These are phyloP conservation scores for Chionographis japonica DNA, from an alignment of 106 monocot species.

Conservation along the genomic window DNA sequence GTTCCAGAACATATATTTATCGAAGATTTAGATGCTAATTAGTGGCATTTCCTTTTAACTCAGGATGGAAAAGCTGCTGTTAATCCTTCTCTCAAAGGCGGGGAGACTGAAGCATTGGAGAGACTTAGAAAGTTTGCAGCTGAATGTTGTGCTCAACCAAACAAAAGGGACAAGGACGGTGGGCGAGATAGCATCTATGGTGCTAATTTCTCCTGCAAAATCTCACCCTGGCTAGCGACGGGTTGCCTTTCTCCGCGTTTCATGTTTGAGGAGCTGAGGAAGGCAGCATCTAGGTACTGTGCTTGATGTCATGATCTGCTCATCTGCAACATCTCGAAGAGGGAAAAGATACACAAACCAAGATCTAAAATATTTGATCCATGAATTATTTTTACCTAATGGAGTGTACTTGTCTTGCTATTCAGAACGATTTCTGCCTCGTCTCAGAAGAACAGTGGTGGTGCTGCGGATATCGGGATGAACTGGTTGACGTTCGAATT, in stretches of 20 bases:
- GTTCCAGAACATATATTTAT: no score
- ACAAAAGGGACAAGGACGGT: conserved; percentile 34
- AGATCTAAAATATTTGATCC: no score
- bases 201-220: conserved; percentile 99
- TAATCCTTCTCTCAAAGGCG: conserved; percentile 69
- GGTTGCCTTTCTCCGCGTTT: conserved; percentile 98
- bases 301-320: no score
- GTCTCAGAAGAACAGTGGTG: conserved; percentile 29
- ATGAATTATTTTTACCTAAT: background rate
- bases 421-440: conserved; percentile 44
- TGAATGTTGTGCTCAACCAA: conserved; percentile 67
- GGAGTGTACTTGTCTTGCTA: background rate
- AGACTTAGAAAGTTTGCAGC: conserved; percentile 79
- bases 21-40: no score
- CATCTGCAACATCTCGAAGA: no score
- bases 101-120: conserved; percentile 86
- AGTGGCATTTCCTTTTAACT: background rate
- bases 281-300: conserved; percentile 61
- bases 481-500: conserved; percentile 97
- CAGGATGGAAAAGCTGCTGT: conserved; percentile 65
- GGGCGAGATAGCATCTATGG: conserved; percentile 80
- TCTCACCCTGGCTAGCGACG: conserved; percentile 92
- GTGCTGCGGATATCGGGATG: conserved; percentile 46
- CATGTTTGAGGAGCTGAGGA: conserved; percentile 92
- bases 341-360: no score